Conservation (phyloP, 495 filamentous ascomycete species). For the Neurospora pannonica region DNA sequence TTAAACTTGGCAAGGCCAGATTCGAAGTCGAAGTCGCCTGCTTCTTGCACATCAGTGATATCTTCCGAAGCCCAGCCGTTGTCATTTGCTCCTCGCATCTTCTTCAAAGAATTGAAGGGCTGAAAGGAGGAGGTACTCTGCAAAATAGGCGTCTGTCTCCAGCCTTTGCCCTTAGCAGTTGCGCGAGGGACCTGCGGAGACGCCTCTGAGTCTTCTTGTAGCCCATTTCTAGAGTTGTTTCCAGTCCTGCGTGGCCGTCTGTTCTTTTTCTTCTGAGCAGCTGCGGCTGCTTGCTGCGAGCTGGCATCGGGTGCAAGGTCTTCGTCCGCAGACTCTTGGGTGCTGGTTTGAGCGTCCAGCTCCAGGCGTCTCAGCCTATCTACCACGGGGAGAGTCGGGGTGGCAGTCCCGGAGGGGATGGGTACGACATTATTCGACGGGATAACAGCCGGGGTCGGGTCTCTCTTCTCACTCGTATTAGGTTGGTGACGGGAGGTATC, state of each 20-base stretch:
- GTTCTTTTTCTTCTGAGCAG: constrained; percentile 14
- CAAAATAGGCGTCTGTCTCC: constrained; percentile 75
- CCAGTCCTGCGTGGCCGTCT: constrained; percentile 12
- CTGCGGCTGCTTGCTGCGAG: constrained; percentile 9
- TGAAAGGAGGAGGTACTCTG: constrained; percentile 49
- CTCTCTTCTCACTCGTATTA: constrained; percentile 28
- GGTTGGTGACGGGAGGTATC: constrained; percentile 16
- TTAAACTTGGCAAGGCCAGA: constrained; percentile 86
- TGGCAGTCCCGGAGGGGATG: constrained; percentile 3
- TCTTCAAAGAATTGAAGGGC: constrained; percentile 47
- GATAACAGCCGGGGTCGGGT: constrained; percentile 13
- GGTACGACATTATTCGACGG: not conserved
- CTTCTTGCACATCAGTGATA: constrained; percentile 91
- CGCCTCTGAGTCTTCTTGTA: constrained; percentile 13
- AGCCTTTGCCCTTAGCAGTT: constrained; percentile 48
- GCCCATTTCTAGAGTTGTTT: constrained; percentile 2
- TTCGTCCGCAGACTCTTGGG: constrained; percentile 14
- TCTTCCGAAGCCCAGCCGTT: constrained; percentile 97
- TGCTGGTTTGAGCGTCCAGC: not conserved
- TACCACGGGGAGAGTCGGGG: constrained; percentile 2
- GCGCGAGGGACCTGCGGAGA: constrained; percentile 8
- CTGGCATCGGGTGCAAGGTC: constrained; percentile 4
- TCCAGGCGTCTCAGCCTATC: constrained; percentile 11
- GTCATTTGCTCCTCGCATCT: constrained; percentile 46
- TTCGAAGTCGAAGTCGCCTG: constrained; percentile 89